Evolutionary conservation across 2,329 filamentous ascomycete genomes (phyloP), one percentile per base, ranked within the genome.

Genomic region (Xylariaceae sp.): DNA sequence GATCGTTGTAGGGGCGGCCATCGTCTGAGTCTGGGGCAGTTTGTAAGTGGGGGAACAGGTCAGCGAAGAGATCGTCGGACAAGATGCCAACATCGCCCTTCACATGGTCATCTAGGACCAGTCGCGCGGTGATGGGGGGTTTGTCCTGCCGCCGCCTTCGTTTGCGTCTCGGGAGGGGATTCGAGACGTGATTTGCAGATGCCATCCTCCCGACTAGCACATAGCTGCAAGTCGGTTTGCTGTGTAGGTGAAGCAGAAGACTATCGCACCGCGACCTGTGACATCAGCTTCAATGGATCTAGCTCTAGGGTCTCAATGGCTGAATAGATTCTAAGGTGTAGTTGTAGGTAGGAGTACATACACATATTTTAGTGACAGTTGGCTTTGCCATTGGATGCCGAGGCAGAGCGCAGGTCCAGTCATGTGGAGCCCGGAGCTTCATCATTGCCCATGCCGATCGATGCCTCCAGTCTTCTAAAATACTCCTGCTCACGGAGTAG

Each of bases 31-130:
- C 63, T 66, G 48, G 52, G 44, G 19, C 33, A 37, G 39, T 22
- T 32, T 68, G 67, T 56, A 77, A 60, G 57, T 80, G 71, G 51
- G 87, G 83, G 68, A 94, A 90, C 41, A 97, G 76, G 61, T 94
- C 86, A 37, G 77, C 74, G 59, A 91, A 89, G 41, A 98, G 75
- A 65, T 95, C 89, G 59, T 89, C 85, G 11, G 92, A 95, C 42
- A 97, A 68, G 53, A 93, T 79, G 52, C 90, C 93, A 50, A 91
- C 77, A 62, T 95, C 88, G 42, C 88, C 88, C 67, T 85, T 88
- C 58, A 95, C 76, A 64, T 86, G 85, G 62, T 90, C 86, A 66
- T 95, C 90, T 45, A 96, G 80, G 29, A 94, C 78, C 40, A 97
- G 75, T 47, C 86, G 83, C 45, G 89, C 91, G 47, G 87, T 78